Percentiles rank a stretch among this genome's conserved stretches.
phyloP scores from a whole-genome alignment of 192 early-diverging fungal species.

The Linnemannia exigua region DNA sequence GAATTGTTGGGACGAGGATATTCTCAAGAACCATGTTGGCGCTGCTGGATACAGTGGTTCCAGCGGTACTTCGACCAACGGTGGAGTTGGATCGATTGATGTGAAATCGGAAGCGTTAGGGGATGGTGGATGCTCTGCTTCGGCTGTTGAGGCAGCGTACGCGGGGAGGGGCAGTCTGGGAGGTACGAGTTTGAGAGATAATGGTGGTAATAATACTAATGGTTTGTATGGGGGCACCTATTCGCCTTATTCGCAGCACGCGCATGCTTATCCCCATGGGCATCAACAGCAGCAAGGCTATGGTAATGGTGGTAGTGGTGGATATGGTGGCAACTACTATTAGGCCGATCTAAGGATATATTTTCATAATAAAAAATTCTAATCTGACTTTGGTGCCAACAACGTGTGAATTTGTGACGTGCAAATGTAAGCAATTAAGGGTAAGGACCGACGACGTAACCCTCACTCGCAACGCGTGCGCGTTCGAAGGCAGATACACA shows the following conservation, averaged over 20 bases:
- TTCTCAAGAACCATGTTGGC: conserved; percentile 24
- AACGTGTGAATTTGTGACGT: not conserved
- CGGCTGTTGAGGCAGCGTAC: not conserved
- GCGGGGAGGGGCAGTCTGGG: conserved; percentile 10
- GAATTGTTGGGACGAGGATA: conserved; percentile 17
- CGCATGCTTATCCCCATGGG: not conserved
- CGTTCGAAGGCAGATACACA: not conserved
- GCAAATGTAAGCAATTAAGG: not conserved
- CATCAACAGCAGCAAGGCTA: not conserved
- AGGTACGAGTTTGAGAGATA: conserved; percentile 6
- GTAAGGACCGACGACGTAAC: not conserved
- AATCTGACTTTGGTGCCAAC: not conserved
- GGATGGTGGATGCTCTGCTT: not conserved
- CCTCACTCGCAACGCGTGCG: not conserved
- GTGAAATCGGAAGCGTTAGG: not conserved
- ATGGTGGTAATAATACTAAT: not conserved
- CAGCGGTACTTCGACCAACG: not conserved
- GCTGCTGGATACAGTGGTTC: not conserved
- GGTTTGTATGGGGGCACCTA: not conserved
- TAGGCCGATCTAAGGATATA: no score
- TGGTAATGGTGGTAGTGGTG: not conserved
- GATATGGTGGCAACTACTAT: not conserved
- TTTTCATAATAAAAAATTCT: not conserved
- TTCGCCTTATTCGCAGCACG: not conserved
- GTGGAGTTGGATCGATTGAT: not conserved